Base-by-base conservation (phyloP, 2,329 filamentous ascomycete species). In the Pseudogymnoascus sp. region DNA sequence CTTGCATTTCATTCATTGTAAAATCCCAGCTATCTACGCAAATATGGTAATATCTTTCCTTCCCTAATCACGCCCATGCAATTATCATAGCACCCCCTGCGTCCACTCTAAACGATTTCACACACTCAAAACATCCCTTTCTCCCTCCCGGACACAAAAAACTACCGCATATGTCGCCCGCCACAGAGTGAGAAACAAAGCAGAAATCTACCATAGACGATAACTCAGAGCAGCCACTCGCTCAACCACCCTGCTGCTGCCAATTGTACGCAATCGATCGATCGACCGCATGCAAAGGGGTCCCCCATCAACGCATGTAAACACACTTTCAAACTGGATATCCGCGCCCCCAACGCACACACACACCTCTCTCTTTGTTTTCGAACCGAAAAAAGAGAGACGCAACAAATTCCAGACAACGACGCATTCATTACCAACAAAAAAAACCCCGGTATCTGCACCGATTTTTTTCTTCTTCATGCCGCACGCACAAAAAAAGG, bases 1-100 rank as follows among this genome's bases (percentile, higher is more conserved):
- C 26, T 29, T 53, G 46, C 46, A 53, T 53, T 53, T 53, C 46
- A 53, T 53, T 53, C 46, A 53, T 53, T 10, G 7, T 53, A 53
- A 53, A 53, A 10, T 31, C 23, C 46, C 6, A 46, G 23, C 46
- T 53, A 53, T 53, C 46, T 53, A 53, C 46, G 46, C 44, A 50
- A 29, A 50, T 50, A 46, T 26, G 46, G 23, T 31, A 26, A 11
- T 31, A 31, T 50, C 9, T 33, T 10, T 33, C 31, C 3, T 11
- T 29, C 23, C 40, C 23, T 29, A 50, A 46, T 29, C 46, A 53
- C 29, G 46, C 15, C 7, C 46, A 53, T 53, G 46, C 46, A 53
- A 53, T 53, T 53, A 53, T 29, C 46, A 53, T n/a, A n/a, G n/a
- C 46, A 11, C 1, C 4, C 44, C 23, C 23, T 9, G 7, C 10